Conservation (phyloP, 2,329 filamentous ascomycete genomes). For the Proliferodiscus dingleyae region DNA sequence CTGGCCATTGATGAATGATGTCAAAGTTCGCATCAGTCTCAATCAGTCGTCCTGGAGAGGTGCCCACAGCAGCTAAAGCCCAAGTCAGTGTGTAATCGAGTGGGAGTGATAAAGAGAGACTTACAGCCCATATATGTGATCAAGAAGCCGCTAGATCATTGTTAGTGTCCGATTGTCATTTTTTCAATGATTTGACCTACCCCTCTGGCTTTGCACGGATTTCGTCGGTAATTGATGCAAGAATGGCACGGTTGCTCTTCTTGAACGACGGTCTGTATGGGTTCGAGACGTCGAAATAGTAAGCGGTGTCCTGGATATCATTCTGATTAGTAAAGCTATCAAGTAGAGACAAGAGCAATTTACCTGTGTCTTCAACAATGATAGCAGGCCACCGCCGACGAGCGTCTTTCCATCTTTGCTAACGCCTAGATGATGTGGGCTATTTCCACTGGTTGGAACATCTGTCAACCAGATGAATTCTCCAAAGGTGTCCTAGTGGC, state of each 20-base stretch:
- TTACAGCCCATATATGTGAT: constrained; percentile 30
- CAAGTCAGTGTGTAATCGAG: too few relatives aligned
- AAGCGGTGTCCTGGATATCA: constrained; percentile 52
- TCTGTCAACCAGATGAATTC: constrained; percentile 53
- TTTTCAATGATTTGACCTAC: too few relatives aligned
- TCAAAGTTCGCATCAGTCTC: constrained; percentile 55
- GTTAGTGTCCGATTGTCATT: too few relatives aligned
- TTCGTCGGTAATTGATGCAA: constrained; percentile 57
- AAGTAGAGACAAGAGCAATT: not conserved
- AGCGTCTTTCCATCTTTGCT: constrained; percentile 53
- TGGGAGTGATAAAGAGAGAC: too few relatives aligned
- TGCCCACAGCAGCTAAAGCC: too few relatives aligned
- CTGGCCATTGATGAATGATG: constrained; percentile 59
- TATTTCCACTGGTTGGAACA: constrained; percentile 54
- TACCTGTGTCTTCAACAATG: constrained; percentile 50
- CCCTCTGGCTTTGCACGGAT: constrained; percentile 59
- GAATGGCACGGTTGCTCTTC: constrained; percentile 55
- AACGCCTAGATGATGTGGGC: constrained; percentile 53
- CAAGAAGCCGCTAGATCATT: too few relatives aligned
- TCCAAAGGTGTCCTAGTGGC: constrained; percentile 61
- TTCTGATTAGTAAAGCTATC: not conserved
- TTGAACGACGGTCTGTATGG: constrained; percentile 54
- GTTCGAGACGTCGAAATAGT: constrained; percentile 55
- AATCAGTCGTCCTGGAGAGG: too few relatives aligned
- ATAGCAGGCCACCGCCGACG: constrained; percentile 53